Conservation (phyloP, 768 basidiomycete genomes). For the Heimioporus sp. region DNA sequence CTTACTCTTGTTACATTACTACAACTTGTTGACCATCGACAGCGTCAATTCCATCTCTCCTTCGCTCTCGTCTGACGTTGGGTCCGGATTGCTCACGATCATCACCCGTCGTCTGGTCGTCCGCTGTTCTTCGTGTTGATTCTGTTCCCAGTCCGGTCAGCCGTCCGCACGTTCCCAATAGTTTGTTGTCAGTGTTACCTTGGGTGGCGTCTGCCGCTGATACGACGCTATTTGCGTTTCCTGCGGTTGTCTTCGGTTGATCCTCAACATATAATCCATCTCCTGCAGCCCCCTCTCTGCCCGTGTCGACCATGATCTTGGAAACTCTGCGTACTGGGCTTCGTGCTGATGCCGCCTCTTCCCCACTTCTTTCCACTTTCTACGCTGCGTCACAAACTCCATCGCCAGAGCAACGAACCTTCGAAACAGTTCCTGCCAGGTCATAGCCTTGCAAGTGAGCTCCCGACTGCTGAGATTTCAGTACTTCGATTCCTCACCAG, state of each 20-base stretch:
- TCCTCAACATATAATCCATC: slow-evolving; percentile 23
- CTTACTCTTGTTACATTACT: too few relatives aligned
- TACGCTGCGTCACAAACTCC: slow-evolving; percentile 20
- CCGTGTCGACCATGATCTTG: slow-evolving; percentile 25
- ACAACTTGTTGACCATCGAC: too few relatives aligned
- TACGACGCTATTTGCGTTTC: not conserved
- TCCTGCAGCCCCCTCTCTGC: slow-evolving; percentile 25
- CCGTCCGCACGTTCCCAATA: slow-evolving; percentile 2
- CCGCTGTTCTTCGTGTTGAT: slow-evolving; percentile 21
- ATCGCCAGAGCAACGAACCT: slow-evolving; percentile 22
- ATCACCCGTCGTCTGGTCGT: slow-evolving; percentile 24
- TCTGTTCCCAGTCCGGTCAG: not conserved
- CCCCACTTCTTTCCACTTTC: slow-evolving; percentile 13
- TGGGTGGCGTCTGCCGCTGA: slow-evolving; percentile 13
- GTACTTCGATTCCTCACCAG: slow-evolving; percentile 24
- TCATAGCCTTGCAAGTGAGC: slow-evolving; percentile 14
- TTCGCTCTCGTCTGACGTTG: slow-evolving; percentile 25
- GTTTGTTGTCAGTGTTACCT: slow-evolving; percentile 9
- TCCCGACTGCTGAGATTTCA: slow-evolving; percentile 4
- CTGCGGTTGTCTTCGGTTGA: slow-evolving; percentile 8
- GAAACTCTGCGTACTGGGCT: slow-evolving; percentile 18
- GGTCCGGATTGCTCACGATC: slow-evolving; percentile 30
- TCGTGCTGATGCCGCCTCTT: slow-evolving; percentile 10
- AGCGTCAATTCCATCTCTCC: slow-evolving; percentile 17
- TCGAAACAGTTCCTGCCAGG: slow-evolving; percentile 23